Percentiles rank a stretch among this genome's conserved stretches.
phyloP scores from a whole-genome alignment of 1,284 basidiomycete genomes.

The Cerioporus squamosus region DNA sequence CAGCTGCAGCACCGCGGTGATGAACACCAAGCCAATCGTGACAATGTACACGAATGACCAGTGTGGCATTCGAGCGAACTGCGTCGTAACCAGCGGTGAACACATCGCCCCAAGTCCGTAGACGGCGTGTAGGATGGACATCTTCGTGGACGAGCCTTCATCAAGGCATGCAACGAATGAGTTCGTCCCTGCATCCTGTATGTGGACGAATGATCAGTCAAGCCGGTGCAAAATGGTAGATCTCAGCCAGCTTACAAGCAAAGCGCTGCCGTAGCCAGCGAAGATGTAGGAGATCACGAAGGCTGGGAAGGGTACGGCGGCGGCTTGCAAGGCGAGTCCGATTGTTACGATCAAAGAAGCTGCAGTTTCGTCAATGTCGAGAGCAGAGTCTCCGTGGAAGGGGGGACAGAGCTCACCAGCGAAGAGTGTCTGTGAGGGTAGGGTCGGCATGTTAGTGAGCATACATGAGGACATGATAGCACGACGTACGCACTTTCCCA shows the following conservation, averaged over 20 bases:
- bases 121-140: constrained; percentile 65
- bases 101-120: constrained; percentile 55
- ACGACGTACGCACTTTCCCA: too few species aligned
- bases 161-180: constrained; percentile 53
- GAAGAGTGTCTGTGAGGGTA: constrained; percentile 30
- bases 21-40: constrained; percentile 60
- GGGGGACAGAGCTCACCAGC: too few species aligned
- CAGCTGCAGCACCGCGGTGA: constrained; percentile 44
- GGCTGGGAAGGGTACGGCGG: constrained; percentile 65
- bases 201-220: constrained; percentile 19
- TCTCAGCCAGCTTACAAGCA: constrained; percentile 54
- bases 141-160: constrained; percentile 50
- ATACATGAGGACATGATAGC: too few species aligned
- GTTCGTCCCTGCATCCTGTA: constrained; percentile 61
- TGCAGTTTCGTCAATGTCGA: background rate
- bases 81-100: constrained; percentile 64
- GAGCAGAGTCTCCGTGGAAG: background rate
- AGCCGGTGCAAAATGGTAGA: background rate
- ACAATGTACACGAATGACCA: constrained; percentile 71
- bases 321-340: constrained; percentile 58
- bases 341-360: constrained; percentile 38
- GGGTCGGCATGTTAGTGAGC: background rate
- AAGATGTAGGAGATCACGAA: constrained; percentile 61
- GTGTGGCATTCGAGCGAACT: constrained; percentile 51
- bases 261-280: constrained; percentile 64